A percentile compares a stretch with the other conserved stretches of the same genome.
phyloP scores from a whole-genome alignment of 176 grass and related monocot species.

The Chloris gayana region DNA sequence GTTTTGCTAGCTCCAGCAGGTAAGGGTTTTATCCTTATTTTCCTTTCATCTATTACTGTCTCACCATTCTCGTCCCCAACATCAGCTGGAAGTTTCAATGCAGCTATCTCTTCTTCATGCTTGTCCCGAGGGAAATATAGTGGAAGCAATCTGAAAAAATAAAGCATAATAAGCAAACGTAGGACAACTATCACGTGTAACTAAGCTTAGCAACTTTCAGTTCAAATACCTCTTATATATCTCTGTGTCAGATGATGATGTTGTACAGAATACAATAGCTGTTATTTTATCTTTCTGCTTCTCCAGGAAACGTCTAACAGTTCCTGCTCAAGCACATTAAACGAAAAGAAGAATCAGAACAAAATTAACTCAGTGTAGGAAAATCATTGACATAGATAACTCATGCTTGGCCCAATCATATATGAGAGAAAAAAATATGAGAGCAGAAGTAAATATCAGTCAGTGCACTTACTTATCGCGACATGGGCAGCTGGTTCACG shows the following conservation, averaged over 20 bases:
- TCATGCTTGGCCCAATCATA: slow-evolving; percentile 8
- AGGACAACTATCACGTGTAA: slow-evolving; percentile 24
- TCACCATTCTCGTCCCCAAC: slow-evolving; percentile 99
- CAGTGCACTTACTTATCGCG: slow-evolving; percentile 83
- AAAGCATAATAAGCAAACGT: slow-evolving; percentile 12
- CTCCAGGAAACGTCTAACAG: slow-evolving; percentile 87
- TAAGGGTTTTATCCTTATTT: slow-evolving; percentile 97
- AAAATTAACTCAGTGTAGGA: slow-evolving; percentile 11
- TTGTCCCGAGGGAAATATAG: slow-evolving; percentile 97
- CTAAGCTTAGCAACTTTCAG: background rate
- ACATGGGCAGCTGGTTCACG: slow-evolving; percentile 97
- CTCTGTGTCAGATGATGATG: slow-evolving; percentile 82
- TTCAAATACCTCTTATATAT: slow-evolving; percentile 84
- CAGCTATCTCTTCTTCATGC: slow-evolving; percentile 89
- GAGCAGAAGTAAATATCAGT: slow-evolving; percentile 23
- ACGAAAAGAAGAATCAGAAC: slow-evolving; percentile 30
- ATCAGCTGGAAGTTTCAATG: slow-evolving; percentile 89
- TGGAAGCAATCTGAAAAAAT: slow-evolving; percentile 78
- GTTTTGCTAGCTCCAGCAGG: slow-evolving; percentile 56
- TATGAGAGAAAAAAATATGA: background rate
- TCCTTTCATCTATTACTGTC: slow-evolving; percentile 93
- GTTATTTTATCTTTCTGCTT: slow-evolving; percentile 93
- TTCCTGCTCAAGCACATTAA: slow-evolving; percentile 59
- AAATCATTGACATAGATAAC: slow-evolving; percentile 19
- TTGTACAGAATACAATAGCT: slow-evolving; percentile 89